A percentile compares a stretch with the other conserved stretches of the same genome.
These are phyloP conservation scores for Cicer chorassanicum DNA, from an alignment of 306 rosid species.

Conservation along the genomic window DNA sequence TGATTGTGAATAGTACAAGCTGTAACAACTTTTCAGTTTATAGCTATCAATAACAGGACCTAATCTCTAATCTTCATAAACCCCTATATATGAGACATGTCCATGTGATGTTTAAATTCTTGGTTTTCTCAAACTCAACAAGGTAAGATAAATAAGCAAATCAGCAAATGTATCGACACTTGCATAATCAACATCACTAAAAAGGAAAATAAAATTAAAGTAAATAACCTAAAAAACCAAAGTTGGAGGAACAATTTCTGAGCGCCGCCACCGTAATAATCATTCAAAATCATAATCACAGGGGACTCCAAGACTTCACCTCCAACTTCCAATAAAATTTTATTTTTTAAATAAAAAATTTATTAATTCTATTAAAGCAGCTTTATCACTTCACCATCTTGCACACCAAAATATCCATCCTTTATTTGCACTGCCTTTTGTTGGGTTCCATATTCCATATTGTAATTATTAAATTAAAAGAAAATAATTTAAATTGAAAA, in stretches of 20 bases:
- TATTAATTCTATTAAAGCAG: neutral
- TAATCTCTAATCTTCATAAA: conserved; percentile 35
- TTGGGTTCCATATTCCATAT: neutral
- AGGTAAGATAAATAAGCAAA: conserved; percentile 27
- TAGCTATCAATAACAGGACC: conserved; percentile 46
- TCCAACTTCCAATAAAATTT: conserved; percentile 45
- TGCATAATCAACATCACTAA: conserved; percentile 11
- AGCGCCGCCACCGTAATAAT: conserved; percentile 89
- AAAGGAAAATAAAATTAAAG: conserved; percentile 30
- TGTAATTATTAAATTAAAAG: neutral
- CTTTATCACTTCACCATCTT: conserved; percentile 30
- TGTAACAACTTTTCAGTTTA: conserved; percentile 46
- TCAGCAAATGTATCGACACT: conserved; percentile 25
- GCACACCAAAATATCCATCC: conserved; percentile 15
- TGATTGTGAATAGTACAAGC: conserved; percentile 45
- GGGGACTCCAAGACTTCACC: conserved; percentile 42
- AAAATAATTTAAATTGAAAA: too few relatives aligned
- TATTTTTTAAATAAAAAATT: too few relatives aligned
- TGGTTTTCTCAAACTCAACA: conserved; percentile 54
- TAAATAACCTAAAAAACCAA: conserved; percentile 41
- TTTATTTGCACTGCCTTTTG: conserved; percentile 11
- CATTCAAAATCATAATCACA: conserved; percentile 68
- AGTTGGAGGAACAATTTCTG: conserved; percentile 80
- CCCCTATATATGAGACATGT: conserved; percentile 60
- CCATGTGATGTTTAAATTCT: conserved; percentile 72